Evolutionary conservation across 2,329 filamentous ascomycete genomes (phyloP).

Genomic region (Cercospora sesami): DNA sequence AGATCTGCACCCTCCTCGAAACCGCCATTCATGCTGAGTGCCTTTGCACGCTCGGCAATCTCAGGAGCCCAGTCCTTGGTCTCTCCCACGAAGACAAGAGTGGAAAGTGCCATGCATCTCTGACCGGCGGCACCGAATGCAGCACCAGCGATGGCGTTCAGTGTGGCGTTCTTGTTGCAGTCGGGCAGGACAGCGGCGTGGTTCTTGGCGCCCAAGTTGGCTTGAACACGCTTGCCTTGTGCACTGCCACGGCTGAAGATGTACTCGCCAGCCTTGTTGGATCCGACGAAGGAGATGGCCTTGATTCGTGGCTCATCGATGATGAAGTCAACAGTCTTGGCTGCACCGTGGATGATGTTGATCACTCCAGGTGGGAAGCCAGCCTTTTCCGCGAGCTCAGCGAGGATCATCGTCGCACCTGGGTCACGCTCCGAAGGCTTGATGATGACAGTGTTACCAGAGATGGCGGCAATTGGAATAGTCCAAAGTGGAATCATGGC

Average conservation of each 20-base stretch:
- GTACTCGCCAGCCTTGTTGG: conserved; percentile 86
- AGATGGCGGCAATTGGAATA: conserved; percentile 80
- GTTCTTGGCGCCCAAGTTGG: conserved; percentile 86
- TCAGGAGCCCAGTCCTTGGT: conserved; percentile 80
- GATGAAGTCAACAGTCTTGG: conserved; percentile 81
- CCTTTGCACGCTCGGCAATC: conserved; percentile 72
- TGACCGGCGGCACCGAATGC: conserved; percentile 84
- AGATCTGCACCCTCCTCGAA: conserved; percentile 79
- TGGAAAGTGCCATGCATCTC: conserved; percentile 83
- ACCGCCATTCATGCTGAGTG: conserved; percentile 72
- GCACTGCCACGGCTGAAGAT: conserved; percentile 76
- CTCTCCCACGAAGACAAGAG: conserved; percentile 79
- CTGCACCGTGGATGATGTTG: conserved; percentile 79
- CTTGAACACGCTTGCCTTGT: conserved; percentile 85
- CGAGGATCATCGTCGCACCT: conserved; percentile 80
- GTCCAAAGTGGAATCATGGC: conserved; percentile 94
- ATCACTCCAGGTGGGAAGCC: conserved; percentile 80
- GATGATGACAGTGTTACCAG: conserved; percentile 78
- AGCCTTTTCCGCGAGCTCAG: conserved; percentile 75
- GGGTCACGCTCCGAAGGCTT: conserved; percentile 87
- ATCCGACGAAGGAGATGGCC: conserved; percentile 81
- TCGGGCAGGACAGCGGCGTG: conserved; percentile 81
- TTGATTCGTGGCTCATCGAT: conserved; percentile 82
- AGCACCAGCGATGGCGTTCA: conserved; percentile 80
- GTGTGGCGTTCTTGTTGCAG: conserved; percentile 85